Percentiles rank a stretch among this genome's conserved stretches.
phyloP scores from a whole-genome alignment of 371 early-diverging fungal species.

The Mucor indicus region DNA sequence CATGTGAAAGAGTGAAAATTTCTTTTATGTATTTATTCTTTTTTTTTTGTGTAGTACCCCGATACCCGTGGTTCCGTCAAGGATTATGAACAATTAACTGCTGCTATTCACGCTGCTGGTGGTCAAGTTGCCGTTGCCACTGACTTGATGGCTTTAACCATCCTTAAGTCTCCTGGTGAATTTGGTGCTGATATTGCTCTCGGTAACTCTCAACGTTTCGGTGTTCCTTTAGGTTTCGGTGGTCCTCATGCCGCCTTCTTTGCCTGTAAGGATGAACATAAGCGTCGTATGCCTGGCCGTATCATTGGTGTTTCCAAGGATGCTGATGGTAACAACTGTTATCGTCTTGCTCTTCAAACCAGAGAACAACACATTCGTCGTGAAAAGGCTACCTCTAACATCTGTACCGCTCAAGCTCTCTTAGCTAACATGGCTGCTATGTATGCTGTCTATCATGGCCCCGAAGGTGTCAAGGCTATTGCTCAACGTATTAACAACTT shows the following conservation, averaged over 20 bases:
- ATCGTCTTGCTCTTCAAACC: constrained; percentile 93
- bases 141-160: constrained; percentile 90
- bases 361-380: constrained; percentile 98
- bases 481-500: constrained; percentile 90
- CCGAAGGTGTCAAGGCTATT: constrained; percentile 84
- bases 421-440: constrained; percentile 93
- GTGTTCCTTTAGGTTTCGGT: constrained; percentile 97
- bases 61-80: constrained; percentile 82
- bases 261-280: constrained; percentile 87
- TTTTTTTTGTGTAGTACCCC: constrained; percentile 73
- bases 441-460: constrained; percentile 97
- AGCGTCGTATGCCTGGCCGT: constrained; percentile 95
- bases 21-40: not conserved
- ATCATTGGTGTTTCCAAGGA: constrained; percentile 95
- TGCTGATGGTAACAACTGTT: constrained; percentile 82
- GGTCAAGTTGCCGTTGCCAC: constrained; percentile 90
- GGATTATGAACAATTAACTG: constrained; percentile 76
- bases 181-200: constrained; percentile 96
- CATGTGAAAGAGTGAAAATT: no score
- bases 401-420: constrained; percentile 95
- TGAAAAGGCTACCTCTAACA: constrained; percentile 97
- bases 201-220: constrained; percentile 96
- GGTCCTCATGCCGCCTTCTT: constrained; percentile 99
- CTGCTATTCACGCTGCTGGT: constrained; percentile 76
- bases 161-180: constrained; percentile 91